These are phyloP conservation scores for Solanum chaucha DNA, from an alignment of 257 asterid species.

Conservation along the genomic window DNA sequence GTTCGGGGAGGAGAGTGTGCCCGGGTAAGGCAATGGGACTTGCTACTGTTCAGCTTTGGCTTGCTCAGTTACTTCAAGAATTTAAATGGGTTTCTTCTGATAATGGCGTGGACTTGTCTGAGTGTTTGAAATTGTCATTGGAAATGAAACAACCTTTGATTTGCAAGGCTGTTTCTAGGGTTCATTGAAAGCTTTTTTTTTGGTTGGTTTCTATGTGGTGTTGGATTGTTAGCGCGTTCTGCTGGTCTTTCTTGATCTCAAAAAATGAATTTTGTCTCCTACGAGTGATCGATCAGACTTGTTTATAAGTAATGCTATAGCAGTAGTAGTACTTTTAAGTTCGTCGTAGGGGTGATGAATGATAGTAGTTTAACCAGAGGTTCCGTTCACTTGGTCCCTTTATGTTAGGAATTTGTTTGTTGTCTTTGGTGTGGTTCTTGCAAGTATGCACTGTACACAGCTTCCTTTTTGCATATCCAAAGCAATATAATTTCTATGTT, in stretches of 20 bases:
- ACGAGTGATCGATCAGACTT: conserved; percentile 10
- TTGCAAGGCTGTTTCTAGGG: conserved; percentile 50
- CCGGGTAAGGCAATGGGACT: conserved; percentile 61
- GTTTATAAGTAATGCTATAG: background rate
- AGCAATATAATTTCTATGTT: background rate
- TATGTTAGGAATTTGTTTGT: conserved; percentile 3
- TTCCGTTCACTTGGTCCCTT: background rate
- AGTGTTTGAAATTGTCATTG: conserved; percentile 50
- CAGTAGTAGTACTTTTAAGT: background rate
- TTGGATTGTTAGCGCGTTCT: background rate
- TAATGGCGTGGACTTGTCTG: conserved; percentile 37
- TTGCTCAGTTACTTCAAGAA: conserved; percentile 45
- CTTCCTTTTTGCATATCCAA: background rate
- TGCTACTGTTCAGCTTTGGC: conserved; percentile 59
- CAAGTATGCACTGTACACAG: conserved; percentile 10
- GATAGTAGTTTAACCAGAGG: background rate
- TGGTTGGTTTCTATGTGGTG: background rate
- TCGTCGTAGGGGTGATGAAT: background rate
- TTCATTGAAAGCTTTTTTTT: background rate
- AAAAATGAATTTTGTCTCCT: conserved; percentile 14
- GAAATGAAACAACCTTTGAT: conserved; percentile 55
- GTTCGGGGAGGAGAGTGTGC: conserved; percentile 66
- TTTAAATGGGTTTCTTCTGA: conserved; percentile 23
- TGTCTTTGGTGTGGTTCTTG: conserved; percentile 4
- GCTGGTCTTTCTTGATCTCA: conserved; percentile 6